Evolutionary conservation across 176 grass and related monocot species (phyloP), one percentile per base, ranked within the genome.

Genomic region (Thalia dealbata): DNA sequence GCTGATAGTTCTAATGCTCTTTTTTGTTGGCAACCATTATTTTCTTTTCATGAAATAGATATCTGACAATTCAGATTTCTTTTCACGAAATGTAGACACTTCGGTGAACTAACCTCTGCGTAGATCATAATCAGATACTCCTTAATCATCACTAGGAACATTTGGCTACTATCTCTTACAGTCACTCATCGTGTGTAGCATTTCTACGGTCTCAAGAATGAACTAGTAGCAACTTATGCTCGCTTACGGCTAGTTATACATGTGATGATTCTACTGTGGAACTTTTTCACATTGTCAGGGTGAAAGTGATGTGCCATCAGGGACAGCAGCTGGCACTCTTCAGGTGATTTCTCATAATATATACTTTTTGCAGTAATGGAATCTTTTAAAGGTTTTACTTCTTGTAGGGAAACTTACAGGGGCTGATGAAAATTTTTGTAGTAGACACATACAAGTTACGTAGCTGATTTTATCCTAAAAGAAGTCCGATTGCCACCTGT

Each of bases 391-490:
- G 15, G 52, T 6, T 71, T 64, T 10, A 13, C 10, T 14, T 19
- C 18, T 18, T 72, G 16, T 10, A 30, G 52, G 70, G 25, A 52
- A 54, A 52, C 24, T 52, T 27, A 71, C 29, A 52, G 19, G n/a
- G 44, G 5, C 5, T 22, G 10, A 35, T 80, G 27, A 75, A 82
- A 88, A 46, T 66, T 38, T 82, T 54, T 96, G 82, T 89, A 96
- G 86, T 92, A 96, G 92, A 92, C 82, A 38, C 86, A 96, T 87
- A 75, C 80, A 72, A 73, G 82, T 3, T 79, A 91, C 73, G 73
- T 96, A 80, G 84, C 86, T 76, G 89, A 96, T 91, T 96, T 91
- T 77, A 89, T 92, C 52, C 56, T 32, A 43, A 78, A 92, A 59
- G 86, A 96, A 72, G 61, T 91, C 26, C 52, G 64, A 61, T 65